These are phyloP conservation scores for Aspergillus affinis DNA, from an alignment of 495 filamentous ascomycete species.

Conservation along the genomic window DNA sequence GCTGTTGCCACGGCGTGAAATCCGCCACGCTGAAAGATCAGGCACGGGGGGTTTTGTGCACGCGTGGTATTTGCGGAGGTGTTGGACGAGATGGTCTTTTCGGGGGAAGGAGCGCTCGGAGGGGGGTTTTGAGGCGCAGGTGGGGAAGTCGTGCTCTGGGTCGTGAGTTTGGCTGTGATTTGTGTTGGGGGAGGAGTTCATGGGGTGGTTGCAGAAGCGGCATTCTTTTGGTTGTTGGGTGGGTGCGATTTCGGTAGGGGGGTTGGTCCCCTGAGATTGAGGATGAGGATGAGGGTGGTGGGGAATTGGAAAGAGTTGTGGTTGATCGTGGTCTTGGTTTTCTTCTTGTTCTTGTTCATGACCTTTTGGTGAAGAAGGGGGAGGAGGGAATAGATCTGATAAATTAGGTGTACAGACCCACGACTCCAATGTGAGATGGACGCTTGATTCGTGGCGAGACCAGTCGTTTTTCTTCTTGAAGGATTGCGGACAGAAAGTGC, in stretches of 20 bases:
- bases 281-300: constrained; percentile 6
- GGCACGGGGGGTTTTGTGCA: constrained; percentile 58
- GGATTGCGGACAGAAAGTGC: constrained; percentile 79
- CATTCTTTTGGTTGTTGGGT: constrained; percentile 41
- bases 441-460: constrained; percentile 78
- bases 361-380: neutral
- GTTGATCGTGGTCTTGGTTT: no score
- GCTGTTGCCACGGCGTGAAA: constrained; percentile 4
- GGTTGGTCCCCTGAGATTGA: no score
- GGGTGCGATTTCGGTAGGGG: no score
- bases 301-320: no score
- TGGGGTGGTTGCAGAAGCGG: constrained; percentile 60
- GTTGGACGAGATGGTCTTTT: constrained; percentile 82
- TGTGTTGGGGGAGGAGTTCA: constrained; percentile 42
- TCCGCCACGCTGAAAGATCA: constrained; percentile 70
- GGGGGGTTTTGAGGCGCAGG: constrained; percentile 64
- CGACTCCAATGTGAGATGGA: constrained; percentile 73
- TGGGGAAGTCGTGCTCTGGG: constrained; percentile 68
- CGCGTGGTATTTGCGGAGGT: constrained; percentile 73
- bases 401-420: constrained; percentile 65
- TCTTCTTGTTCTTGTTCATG: constrained; percentile 7
- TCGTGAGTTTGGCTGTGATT: constrained; percentile 63
- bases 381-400: neutral
- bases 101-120: constrained; percentile 74
- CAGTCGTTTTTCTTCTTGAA: constrained; percentile 86